Base-by-base conservation (phyloP, 2,329 filamentous ascomycete genomes). In the Pyricularia pennisetigena region DNA sequence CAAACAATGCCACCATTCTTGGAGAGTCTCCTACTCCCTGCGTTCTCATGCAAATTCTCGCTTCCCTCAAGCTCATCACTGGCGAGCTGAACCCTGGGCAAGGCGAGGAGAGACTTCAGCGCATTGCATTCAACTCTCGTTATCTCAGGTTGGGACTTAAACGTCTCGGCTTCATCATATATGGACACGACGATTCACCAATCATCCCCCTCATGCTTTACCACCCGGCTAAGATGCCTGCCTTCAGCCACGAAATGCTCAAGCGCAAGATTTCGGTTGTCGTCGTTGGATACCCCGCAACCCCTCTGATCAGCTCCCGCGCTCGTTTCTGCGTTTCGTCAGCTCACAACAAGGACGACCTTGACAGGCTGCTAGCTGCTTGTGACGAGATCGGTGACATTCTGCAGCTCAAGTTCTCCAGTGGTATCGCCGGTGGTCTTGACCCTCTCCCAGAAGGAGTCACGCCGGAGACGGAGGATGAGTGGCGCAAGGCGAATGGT, bases 171-270 rank as follows among this genome's bases (percentile, higher is more conserved):
- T 94, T 93, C 81, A 99, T 99, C 76, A 90, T 97, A 68, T 97
- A 96, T 76, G 95, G 95, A 70, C 94, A 98, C 78, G 95, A 99
- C 76, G 95, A 99, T 80, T 97, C 94, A 5, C 95, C 95, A 68
- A 98, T 99, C 74, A 93, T 99, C 73, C 95, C 95, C 68, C 79
- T 99, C 72, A 86, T 97, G 75, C 88, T 99, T 30, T 99, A 97
- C 84, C 93, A 98, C 80, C 95, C 95, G n/a, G 95, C 92, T 74
- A 99, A 99, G 82, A 97, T 99, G 85, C 92, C 94, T 4, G 94
- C 95, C 69, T 99, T 99, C 80, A 97, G 93, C 66, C 95, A 97
- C 77, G 95, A 98, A 79, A 98, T 99, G 95, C 87, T 98, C 70
- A 92, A 92, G 81, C 92, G 95, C 76, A 98, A 97, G 80, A 98